Percentiles rank a stretch among this genome's conserved stretches.
These are phyloP conservation scores for Penicillium olsonii DNA, from an alignment of 2,329 filamentous ascomycete genomes.

Conservation along the genomic window DNA sequence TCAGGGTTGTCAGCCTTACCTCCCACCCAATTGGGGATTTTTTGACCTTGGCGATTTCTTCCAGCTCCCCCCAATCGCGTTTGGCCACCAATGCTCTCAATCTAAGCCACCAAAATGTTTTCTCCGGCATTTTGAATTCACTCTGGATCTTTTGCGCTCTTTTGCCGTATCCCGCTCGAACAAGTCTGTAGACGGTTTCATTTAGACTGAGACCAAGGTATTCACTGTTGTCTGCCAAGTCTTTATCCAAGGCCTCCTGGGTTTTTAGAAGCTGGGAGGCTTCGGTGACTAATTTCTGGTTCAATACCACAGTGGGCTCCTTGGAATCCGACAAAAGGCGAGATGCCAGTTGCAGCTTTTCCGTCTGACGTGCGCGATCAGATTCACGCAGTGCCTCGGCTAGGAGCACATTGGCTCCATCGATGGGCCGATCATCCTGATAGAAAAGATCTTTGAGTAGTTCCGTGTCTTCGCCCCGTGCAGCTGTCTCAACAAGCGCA, in stretches of 20 bases:
- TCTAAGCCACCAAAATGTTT: constrained; percentile 83
- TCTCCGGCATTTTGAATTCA: constrained; percentile 92
- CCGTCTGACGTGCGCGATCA: constrained; percentile 68
- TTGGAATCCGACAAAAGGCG: constrained; percentile 83
- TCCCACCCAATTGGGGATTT: constrained; percentile 97
- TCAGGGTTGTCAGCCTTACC: constrained; percentile 53
- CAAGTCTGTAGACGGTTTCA: constrained; percentile 86
- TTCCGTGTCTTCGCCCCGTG: constrained; percentile 74
- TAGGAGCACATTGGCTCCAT: constrained; percentile 84
- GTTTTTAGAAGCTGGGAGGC: constrained; percentile 76
- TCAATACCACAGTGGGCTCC: constrained; percentile 66
- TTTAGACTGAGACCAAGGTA: constrained; percentile 86
- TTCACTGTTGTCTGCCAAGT: constrained; percentile 62
- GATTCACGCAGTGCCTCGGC: constrained; percentile 77
- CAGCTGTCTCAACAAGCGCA: constrained; percentile 83
- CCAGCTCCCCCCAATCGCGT: constrained; percentile 88
- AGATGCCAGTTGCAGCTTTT: constrained; percentile 84
- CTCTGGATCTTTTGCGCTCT: constrained; percentile 83
- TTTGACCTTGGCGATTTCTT: constrained; percentile 72
- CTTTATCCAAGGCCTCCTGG: constrained; percentile 83
- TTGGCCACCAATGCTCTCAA: constrained; percentile 86
- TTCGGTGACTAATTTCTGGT: constrained; percentile 76
- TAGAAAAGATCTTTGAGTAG: constrained; percentile 96
- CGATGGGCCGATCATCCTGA: constrained; percentile 87
- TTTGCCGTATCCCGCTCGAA: constrained; percentile 77